Percentiles rank a stretch among this genome's conserved stretches.
These are phyloP conservation scores for Solanum okadae DNA, from an alignment of 257 asterid genomes.

Conservation along the genomic window DNA sequence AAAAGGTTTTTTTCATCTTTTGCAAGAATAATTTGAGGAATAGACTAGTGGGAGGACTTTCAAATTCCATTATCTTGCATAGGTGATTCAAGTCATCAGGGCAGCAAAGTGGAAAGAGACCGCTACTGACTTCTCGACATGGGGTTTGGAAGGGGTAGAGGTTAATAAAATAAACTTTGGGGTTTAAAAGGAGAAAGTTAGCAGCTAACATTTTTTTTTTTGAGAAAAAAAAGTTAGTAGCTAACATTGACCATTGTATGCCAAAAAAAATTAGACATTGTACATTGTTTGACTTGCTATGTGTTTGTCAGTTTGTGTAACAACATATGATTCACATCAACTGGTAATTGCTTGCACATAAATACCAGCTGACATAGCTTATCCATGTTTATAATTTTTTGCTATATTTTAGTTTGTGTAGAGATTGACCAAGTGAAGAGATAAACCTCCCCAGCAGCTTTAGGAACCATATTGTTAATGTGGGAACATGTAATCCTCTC, in stretches of 20 bases:
- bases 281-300: neutral
- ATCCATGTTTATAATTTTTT: neutral
- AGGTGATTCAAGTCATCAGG: neutral
- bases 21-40: neutral
- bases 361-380: neutral
- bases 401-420: neutral
- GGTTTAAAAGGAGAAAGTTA: neutral
- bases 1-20: neutral
- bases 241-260: neutral
- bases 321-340: neutral
- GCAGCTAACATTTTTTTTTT: no score
- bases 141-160: neutral
- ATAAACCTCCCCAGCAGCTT: neutral
- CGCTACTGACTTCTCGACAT: neutral
- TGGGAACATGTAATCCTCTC: neutral
- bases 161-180: neutral
- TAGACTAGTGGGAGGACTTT: neutral
- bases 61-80: neutral
- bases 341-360: neutral
- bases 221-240: neutral
- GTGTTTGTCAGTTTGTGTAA: neutral
- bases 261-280: neutral
- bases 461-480: neutral
- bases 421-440: neutral
- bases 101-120: neutral